Conservation (phyloP, 495 filamentous ascomycete species). For the Penicillium flavigenum region DNA sequence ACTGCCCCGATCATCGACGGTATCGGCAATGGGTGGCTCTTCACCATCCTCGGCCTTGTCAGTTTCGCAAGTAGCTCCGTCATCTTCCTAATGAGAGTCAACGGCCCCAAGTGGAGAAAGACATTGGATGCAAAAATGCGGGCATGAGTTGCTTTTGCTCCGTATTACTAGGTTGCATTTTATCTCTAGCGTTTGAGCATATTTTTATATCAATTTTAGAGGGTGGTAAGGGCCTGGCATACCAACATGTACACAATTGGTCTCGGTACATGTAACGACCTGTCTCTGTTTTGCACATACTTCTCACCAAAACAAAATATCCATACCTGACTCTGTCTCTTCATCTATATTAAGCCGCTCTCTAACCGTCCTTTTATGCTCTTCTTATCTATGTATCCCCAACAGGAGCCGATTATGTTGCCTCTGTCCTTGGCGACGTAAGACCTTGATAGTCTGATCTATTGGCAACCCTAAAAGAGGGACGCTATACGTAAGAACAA, state of each 20-base stretch:
- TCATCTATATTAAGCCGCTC: neutral
- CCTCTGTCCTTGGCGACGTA: too few relatives aligned
- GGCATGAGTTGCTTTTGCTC: conserved; percentile 23
- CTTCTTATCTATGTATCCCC: neutral
- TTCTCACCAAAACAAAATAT: neutral
- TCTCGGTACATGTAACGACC: neutral
- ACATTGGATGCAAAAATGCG: conserved; percentile 58
- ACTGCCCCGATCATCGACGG: conserved; percentile 74
- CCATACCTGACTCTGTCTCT: neutral
- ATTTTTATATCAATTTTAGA: neutral
- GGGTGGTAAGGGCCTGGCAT: neutral
- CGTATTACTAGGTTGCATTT: neutral
- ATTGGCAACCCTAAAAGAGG: too few relatives aligned
- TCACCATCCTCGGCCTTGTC: conserved; percentile 73
- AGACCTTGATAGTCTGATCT: too few relatives aligned
- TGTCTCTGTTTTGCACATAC: conserved; percentile 2
- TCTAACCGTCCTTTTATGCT: neutral
- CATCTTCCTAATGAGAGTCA: conserved; percentile 66
- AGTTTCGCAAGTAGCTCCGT: conserved; percentile 53
- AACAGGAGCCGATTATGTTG: too few relatives aligned
- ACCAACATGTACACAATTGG: neutral
- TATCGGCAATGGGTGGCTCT: conserved; percentile 87
- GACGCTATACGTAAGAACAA: too few relatives aligned
- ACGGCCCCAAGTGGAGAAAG: conserved; percentile 65
- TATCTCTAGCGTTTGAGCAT: neutral